Evolutionary conservation across 116 monocot genomes (phyloP), one percentile per base, ranked within the genome.

Genomic region (Phalaenopsis hybrid): DNA sequence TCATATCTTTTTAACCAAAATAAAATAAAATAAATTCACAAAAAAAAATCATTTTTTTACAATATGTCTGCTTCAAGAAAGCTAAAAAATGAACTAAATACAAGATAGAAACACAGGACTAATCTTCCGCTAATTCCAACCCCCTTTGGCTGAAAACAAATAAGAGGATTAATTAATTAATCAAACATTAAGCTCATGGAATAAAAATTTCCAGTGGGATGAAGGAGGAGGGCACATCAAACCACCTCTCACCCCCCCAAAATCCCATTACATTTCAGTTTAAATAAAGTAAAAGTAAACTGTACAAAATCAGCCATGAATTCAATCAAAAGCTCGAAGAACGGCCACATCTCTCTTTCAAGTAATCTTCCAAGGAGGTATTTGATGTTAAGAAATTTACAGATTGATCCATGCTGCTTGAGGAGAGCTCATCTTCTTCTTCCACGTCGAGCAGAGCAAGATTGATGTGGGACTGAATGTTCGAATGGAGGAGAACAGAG

Each of bases 391-490:
- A 45, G 20, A 85, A 87, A 45, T 78, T 81, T 0, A 25, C 51
- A 12, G 84, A 74, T 0, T 46, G 83, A 57, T 82, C 82, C 0
- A 28, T 17, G 57, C 90, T 90, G 85, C 85, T 80, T 6, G 80
- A 45, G 21, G 90, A 90, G 50, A 78, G 52, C 0, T 83, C 67
- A 33, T 90, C 90, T 59, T 90, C 83, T 10, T 90, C 83, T 20
- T 89, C 83, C 18, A 87, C 12, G 43, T 84, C 90, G 23, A 87
- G 87, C 44, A 90, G 75, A 0, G 90, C 90, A 4, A 90, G 81
- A 65, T 87, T 85, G 0, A 90, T 90, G 34, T 85, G 85, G 18
- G 90, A 90, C 63, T 85, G 90, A 43, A 90, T 87, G 61, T 87
- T 67, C 11, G 81, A 81, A 46, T 82, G 65, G 52, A 58, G 79